Evolutionary conservation across 768 basidiomycete genomes (phyloP).

Genomic region (Stropharia rugosoannulata): DNA sequence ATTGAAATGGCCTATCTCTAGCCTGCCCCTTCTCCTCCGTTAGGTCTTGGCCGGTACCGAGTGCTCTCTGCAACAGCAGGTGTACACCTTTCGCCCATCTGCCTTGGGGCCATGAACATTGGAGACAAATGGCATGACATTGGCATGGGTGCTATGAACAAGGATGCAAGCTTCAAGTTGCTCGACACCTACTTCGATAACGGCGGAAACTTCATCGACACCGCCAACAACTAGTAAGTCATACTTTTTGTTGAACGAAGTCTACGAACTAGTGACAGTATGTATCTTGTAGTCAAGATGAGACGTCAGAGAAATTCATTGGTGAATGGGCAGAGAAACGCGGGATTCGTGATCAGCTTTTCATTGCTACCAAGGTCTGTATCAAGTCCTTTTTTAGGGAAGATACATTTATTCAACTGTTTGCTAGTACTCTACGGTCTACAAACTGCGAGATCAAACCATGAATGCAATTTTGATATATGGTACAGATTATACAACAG

Average conservation of each 20-base stretch:
- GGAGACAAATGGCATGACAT: constrained; percentile 39
- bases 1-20: too few relatives aligned
- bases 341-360: constrained; percentile 37
- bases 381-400: background rate
- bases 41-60: constrained; percentile 35
- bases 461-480: too few relatives aligned
- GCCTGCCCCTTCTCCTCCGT: background rate
- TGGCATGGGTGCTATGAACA: constrained; percentile 33
- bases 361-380: constrained; percentile 35
- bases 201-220: constrained; percentile 45
- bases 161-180: constrained; percentile 38
- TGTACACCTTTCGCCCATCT: constrained; percentile 20
- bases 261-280: background rate
- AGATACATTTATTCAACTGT: background rate
- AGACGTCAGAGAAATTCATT: constrained; percentile 36
- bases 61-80: constrained; percentile 38
- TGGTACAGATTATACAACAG: too few relatives aligned
- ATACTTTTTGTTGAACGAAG: background rate
- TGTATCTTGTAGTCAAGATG: constrained; percentile 27
- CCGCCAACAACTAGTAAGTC: constrained; percentile 35
- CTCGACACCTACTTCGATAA: constrained; percentile 39
- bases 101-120: constrained; percentile 49
- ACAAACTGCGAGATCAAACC: constrained; percentile 23
- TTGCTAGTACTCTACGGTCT: constrained; percentile 8
- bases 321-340: constrained; percentile 43